Percentiles rank a stretch among this genome's conserved stretches.
These are phyloP conservation scores for Penicillium arizonense DNA, from an alignment of 495 filamentous ascomycete species.

Conservation along the genomic window DNA sequence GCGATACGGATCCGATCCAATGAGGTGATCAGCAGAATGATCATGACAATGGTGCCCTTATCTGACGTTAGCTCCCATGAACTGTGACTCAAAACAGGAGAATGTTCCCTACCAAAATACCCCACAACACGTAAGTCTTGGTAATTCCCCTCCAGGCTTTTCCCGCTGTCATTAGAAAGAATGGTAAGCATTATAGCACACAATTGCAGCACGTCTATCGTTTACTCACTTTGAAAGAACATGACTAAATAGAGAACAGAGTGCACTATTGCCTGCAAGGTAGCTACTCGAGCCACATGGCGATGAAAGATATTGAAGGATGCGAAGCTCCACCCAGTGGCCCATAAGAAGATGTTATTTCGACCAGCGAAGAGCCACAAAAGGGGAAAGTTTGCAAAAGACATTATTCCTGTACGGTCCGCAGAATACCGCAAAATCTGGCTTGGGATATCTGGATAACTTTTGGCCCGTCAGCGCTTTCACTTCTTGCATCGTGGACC, in stretches of 20 bases:
- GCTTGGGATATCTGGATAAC: slow-evolving; percentile 31
- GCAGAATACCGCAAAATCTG: slow-evolving; percentile 45
- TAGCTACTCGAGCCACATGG: slow-evolving; percentile 54
- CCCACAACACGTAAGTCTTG: slow-evolving; percentile 39
- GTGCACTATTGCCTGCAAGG: slow-evolving; percentile 50
- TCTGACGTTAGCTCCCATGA: neutral
- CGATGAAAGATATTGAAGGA: slow-evolving; percentile 57
- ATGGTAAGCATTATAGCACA: neutral
- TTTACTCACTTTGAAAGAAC: slow-evolving; percentile 28
- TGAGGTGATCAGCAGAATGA: slow-evolving; percentile 43
- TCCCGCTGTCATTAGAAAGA: slow-evolving; percentile 16
- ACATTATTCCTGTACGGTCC: slow-evolving; percentile 52
- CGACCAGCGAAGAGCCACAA: slow-evolving; percentile 52
- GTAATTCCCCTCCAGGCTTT: slow-evolving; percentile 30
- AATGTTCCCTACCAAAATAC: slow-evolving; percentile 26
- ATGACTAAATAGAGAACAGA: slow-evolving; percentile 32
- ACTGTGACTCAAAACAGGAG: neutral
- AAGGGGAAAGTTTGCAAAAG: slow-evolving; percentile 50
- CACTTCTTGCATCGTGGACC: neutral
- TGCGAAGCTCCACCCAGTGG: slow-evolving; percentile 54
- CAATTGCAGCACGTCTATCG: neutral
- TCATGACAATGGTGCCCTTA: slow-evolving; percentile 49
- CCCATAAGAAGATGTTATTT: slow-evolving; percentile 56
- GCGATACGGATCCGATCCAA: slow-evolving; percentile 45
- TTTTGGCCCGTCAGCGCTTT: slow-evolving; percentile 15